Evolutionary conservation across 2,329 filamentous ascomycete species (phyloP), one percentile per base, ranked within the genome.

Genomic region (Seiridium unicorne): DNA sequence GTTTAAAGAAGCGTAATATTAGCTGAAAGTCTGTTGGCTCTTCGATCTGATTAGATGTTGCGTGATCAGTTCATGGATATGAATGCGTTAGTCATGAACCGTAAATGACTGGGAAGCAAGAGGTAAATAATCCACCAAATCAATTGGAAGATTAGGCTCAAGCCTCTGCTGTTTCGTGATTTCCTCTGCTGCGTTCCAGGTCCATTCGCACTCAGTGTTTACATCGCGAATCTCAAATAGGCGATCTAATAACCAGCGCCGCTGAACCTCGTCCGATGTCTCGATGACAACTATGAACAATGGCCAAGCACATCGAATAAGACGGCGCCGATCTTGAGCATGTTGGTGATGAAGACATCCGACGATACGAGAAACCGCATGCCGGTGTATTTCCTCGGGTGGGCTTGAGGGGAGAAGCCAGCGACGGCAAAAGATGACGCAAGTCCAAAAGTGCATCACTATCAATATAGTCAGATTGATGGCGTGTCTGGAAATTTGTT

Each of bases 351-450:
- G 49, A 9, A 55, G 34, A n/a, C 44, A 49, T 2, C 36, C 49
- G 6, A 59, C 51, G 35, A 61, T 59, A 11, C 26, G 9, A 3
- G 42, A 4, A 1, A 46, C 36, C 0, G 56, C 56, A 2, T 44
- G 44, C 11, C n/a, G 48, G 31, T 59, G 60, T 6, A 61, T 55
- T 4, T 42, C 31, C 32, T 61, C 35, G 4, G 49, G 10, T 3
- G 51, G 34, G 3, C 44, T 26, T 1, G 44, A 48, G n/a, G 48
- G 42, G n/a, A 40, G 3, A 3, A 55, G 56, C 60, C 60, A 61
- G 36, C 60, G 56, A 18, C 60, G 56, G 51, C 56, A 61, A 44
- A 61, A 61, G 11, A 61, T 49, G 9, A 61, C 36, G n/a, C 51
- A 42, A 13, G 55, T 44, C 60, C 60, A 59, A 26, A 49, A 58